A percentile compares a stretch with the other conserved stretches of the same genome.
Evolutionary conservation across 352 stramenopile species (phyloP).

Genomic region (Globisporangium uncinulatum): DNA sequence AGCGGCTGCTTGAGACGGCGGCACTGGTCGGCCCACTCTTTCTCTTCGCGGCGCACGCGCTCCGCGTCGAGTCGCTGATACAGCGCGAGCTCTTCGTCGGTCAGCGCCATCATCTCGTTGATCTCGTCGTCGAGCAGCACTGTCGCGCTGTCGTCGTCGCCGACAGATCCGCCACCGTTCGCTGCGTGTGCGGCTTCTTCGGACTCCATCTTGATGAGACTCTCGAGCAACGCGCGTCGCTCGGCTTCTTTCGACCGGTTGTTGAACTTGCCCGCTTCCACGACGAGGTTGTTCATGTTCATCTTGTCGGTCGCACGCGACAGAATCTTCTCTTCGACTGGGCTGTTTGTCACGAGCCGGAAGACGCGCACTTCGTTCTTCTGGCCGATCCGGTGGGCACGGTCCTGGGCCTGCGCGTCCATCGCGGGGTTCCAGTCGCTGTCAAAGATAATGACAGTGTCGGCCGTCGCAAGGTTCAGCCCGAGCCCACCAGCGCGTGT

Average conservation of each 20-base stretch:
- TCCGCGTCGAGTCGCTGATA: conserved; percentile 75
- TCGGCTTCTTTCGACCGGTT: conserved; percentile 84
- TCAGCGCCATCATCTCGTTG: conserved; percentile 89
- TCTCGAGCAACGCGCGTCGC: conserved; percentile 79
- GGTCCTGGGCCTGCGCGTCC: conserved; percentile 91
- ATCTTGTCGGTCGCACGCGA: conserved; percentile 86
- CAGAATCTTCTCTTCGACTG: conserved; percentile 87
- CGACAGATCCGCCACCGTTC: conserved; percentile 7
- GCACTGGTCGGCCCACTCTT: conserved; percentile 65
- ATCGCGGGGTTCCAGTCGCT: conserved; percentile 99
- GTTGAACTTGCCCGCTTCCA: conserved; percentile 88
- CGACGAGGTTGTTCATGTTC: conserved; percentile 90
- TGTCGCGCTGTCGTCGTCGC: conserved; percentile 54
- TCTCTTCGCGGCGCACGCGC: conserved; percentile 49
- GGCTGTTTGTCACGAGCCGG: conserved; percentile 78
- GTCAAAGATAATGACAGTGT: conserved; percentile 99
- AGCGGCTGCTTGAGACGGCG: conserved; percentile 44
- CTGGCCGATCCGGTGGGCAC: conserved; percentile 89
- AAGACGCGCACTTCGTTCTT: conserved; percentile 90
- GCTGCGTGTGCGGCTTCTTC: conserved; percentile 71
- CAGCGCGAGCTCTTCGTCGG: conserved; percentile 71
- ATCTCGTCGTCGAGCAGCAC: conserved; percentile 83
- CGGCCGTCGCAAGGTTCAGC: conserved; percentile 96
- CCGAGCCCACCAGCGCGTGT: conserved; percentile 96
- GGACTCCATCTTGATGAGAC: conserved; percentile 85